Conservation (phyloP, 139 green algal genomes). For the Gonium pectorale region DNA sequence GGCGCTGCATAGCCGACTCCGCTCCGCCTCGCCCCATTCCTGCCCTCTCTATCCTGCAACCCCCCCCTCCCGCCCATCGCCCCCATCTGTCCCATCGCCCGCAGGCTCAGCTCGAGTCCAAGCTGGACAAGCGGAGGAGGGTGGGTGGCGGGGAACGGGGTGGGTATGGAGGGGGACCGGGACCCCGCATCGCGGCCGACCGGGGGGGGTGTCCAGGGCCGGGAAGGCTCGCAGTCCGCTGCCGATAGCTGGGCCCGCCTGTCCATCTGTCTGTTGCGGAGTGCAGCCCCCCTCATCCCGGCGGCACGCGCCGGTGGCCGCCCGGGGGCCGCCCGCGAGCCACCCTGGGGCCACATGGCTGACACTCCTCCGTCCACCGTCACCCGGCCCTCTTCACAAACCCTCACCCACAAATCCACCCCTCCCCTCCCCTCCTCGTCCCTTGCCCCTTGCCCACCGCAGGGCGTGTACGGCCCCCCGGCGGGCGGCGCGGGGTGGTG, state of each 20-base stretch:
- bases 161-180: neutral
- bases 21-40: no score
- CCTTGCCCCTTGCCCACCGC: neutral
- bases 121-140: slow-evolving; percentile 81
- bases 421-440: neutral
- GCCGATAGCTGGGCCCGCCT: no score
- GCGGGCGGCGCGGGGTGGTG: slow-evolving; percentile 57
- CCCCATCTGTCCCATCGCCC: neutral
- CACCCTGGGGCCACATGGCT: no score
- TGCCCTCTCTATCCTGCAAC: neutral
- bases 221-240: no score
- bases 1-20: neutral
- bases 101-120: slow-evolving; percentile 72
- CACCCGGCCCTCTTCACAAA: no score
- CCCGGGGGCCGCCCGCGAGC: no score
- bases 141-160: slow-evolving; percentile 44
- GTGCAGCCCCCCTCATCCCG: no score
- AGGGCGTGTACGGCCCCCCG: slow-evolving; percentile 68
- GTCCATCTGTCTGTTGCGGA: no score
- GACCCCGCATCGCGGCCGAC: no score
- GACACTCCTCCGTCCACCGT: no score
- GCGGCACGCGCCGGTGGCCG: no score
- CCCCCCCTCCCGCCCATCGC: neutral
- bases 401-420: neutral
- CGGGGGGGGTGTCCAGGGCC: neutral